Evolutionary conservation across 139 green algal genomes (phyloP), one percentile per base, ranked within the genome.

Genomic region (Auxenochlorella pyrenoidosa): DNA sequence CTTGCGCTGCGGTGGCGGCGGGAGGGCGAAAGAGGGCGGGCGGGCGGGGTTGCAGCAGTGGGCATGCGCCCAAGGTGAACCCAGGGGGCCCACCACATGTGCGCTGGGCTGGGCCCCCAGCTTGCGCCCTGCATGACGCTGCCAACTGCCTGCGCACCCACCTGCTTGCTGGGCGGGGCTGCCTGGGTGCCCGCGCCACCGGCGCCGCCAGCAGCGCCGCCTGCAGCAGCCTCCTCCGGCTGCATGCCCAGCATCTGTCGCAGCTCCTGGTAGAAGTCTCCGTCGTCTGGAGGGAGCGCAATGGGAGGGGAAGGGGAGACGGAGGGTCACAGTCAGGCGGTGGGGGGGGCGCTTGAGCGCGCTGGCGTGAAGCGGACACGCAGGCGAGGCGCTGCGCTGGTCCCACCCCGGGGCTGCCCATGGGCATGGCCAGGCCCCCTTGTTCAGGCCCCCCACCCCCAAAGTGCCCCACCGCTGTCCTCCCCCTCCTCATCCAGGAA

Each of bases 221-320:
- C 85, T 44, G 28, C 44, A 34, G 47, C 83, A 43, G 71, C 59
- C 38, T 44, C 47, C 24, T 60, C 47, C 38, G 36, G 41, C 82
- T 80, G 75, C 75, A 70, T 75, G 18, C 47, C 82, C 59, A 90
- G 59, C 86, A 90, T 82, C 60, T 24, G 26, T 2, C 83, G 86
- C 68, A 90, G 77, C 77, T 90, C 87, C 54, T 91, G 86, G 30
- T 75, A 84, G 40, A 90, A 90, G 51, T 90, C 87, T 8, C 89
- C 87, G 18, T 90, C 87, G n/a, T 90, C 87, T 75, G 75, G 18
- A 44, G 22, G 63, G 28, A 38, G 8, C 19, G 28, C 19, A 38
- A 6, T 2, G 63, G 63, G 24, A 26, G 54, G 47, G 47, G 54
- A 26, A 24, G 54, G 16, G 54, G 54, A 63, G 12, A 54, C 47